Evolutionary conservation across 176 grass and related monocot species (phyloP).

Genomic region (Musa acuminata): DNA sequence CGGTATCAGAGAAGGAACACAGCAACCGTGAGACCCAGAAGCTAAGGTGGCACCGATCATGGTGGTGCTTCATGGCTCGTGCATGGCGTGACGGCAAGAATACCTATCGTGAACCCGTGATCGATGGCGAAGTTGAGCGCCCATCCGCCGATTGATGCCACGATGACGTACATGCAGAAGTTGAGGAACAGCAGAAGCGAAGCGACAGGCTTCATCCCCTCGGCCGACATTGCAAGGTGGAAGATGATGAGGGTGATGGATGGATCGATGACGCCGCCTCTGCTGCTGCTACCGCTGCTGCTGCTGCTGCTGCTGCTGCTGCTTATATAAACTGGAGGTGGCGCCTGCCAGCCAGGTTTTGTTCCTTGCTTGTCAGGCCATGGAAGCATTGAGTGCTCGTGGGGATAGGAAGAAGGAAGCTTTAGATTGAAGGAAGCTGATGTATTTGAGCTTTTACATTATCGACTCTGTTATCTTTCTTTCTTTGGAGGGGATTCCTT

Average conservation of each 20-base stretch:
- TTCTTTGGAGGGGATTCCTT: not conserved
- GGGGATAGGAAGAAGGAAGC: slow-evolving; percentile 1
- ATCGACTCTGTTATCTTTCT: not conserved
- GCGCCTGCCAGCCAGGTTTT: not conserved
- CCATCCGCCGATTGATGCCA: slow-evolving; percentile 77
- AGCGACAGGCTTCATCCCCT: slow-evolving; percentile 41
- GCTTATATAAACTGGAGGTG: not conserved
- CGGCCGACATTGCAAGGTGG: slow-evolving; percentile 36
- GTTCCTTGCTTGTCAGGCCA: not conserved
- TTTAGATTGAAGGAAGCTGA: not conserved
- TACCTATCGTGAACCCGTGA: slow-evolving; percentile 61
- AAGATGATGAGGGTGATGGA: no score
- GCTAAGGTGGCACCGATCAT: not conserved
- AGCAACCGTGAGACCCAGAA: not conserved
- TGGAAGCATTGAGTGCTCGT: not conserved
- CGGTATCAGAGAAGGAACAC: not conserved
- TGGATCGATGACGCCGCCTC: no score
- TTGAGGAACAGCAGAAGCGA: slow-evolving; percentile 68
- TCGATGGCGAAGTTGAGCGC: slow-evolving; percentile 79
- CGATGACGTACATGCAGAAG: slow-evolving; percentile 84
- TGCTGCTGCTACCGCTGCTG: no score
- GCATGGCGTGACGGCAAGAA: not conserved
- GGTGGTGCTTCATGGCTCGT: not conserved
- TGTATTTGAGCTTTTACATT: no score
- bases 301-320: not conserved